A percentile compares a stretch with the other conserved stretches of the same genome.
phyloP scores from a whole-genome alignment of 1,284 basidiomycete species.

The Sporisorium exsertum region DNA sequence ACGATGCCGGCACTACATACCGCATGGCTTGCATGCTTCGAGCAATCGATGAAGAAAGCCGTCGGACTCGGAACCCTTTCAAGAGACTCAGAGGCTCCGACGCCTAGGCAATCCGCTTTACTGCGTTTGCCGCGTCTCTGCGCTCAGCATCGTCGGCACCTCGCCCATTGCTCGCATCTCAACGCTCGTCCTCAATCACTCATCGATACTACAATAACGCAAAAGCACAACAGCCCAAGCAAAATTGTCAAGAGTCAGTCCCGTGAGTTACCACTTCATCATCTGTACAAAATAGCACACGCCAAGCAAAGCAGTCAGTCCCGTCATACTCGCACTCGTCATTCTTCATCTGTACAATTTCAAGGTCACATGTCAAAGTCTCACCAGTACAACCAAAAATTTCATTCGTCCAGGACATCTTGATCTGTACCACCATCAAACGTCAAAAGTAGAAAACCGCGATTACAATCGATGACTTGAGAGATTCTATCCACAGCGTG shows the following conservation, averaged over 20 bases:
- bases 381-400: too few species aligned
- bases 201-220: too few species aligned
- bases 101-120: background rate
- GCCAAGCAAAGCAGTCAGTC: background rate
- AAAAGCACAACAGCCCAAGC: too few species aligned
- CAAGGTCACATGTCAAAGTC: too few species aligned
- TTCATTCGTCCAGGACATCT: too few species aligned
- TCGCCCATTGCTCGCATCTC: background rate
- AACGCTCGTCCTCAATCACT: background rate
- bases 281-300: background rate
- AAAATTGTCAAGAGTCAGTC: too few species aligned
- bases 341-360: background rate
- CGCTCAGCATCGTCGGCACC: background rate
- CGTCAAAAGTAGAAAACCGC: background rate
- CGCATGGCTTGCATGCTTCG: constrained; percentile 2
- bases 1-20: background rate
- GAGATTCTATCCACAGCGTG: background rate
- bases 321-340: background rate
- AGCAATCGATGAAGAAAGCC: background rate
- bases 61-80: background rate
- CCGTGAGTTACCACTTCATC: too few species aligned
- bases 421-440: background rate
- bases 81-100: background rate
- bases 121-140: too few species aligned
- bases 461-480: background rate